These are phyloP conservation scores for Boletellus ananas DNA, from an alignment of 768 basidiomycete genomes.

Conservation along the genomic window DNA sequence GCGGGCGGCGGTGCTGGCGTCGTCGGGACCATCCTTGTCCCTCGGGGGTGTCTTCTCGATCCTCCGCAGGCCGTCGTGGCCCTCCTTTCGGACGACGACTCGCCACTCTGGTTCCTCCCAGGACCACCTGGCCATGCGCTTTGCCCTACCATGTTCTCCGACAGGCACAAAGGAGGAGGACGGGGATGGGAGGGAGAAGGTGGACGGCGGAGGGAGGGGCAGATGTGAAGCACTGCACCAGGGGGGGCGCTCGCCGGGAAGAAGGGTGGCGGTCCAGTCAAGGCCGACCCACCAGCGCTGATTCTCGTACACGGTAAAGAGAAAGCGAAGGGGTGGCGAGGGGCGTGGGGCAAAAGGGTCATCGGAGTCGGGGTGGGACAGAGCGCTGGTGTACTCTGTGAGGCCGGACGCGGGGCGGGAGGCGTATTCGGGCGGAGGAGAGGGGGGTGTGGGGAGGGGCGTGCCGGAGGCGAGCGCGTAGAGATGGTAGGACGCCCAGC, in stretches of 20 bases:
- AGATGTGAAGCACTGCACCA: conserved; percentile 66
- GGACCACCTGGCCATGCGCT: conserved; percentile 75
- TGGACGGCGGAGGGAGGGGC: conserved; percentile 65
- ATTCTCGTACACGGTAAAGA: conserved; percentile 91
- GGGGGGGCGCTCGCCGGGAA: conserved; percentile 85
- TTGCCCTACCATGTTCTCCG: conserved; percentile 47
- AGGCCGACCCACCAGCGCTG: conserved; percentile 98
- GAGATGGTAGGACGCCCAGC: conserved; percentile 54
- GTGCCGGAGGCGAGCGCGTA: conserved; percentile 53
- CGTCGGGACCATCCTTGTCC: conserved; percentile 40
- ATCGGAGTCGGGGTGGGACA: conserved; percentile 6
- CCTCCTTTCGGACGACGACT: conserved; percentile 59
- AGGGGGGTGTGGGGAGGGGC: conserved; percentile 42
- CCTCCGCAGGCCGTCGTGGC: conserved; percentile 46
- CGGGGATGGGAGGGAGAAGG: conserved; percentile 62
- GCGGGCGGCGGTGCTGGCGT: conserved; percentile 38
- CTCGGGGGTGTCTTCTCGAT: conserved; percentile 61
- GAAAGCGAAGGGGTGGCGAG: conserved; percentile 54
- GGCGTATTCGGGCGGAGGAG: conserved; percentile 30
- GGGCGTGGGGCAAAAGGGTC: conserved; percentile 18
- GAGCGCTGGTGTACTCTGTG: conserved; percentile 16
- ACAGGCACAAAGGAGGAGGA: conserved; percentile 54
- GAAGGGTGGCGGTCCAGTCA: conserved; percentile 91
- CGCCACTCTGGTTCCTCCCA: conserved; percentile 95
- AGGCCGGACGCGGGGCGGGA: conserved; percentile 23